Conservation (phyloP, 805 yeast species). For the Starmerella gropengiesseri region DNA sequence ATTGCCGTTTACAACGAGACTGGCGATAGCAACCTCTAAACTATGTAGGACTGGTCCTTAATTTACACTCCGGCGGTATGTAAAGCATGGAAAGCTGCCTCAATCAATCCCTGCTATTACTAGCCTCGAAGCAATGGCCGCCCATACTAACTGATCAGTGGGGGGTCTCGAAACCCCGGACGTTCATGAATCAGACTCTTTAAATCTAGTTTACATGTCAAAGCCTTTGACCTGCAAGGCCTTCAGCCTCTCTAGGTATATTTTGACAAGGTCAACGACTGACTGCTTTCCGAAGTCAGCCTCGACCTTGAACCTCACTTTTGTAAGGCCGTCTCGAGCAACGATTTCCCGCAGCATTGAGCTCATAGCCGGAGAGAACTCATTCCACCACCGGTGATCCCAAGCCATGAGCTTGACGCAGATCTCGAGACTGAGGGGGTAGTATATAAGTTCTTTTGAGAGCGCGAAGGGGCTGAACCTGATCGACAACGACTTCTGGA, state of each 20-base stretch:
- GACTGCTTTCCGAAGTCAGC: constrained; percentile 29
- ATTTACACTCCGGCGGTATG: background rate
- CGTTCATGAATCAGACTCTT: too few relatives aligned
- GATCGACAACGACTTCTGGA: constrained; percentile 53
- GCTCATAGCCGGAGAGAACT: constrained; percentile 65
- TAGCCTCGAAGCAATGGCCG: too few relatives aligned
- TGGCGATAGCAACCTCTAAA: constrained; percentile 24
- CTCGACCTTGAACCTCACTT: constrained; percentile 40
- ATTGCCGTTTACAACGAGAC: constrained; percentile 43
- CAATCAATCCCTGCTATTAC: too few relatives aligned
- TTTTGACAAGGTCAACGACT: constrained; percentile 26
- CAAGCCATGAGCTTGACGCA: constrained; percentile 80
- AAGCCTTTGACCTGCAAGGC: constrained; percentile 23
- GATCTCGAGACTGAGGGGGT: constrained; percentile 48
- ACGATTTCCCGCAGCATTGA: constrained; percentile 49
- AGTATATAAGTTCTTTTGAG: constrained; percentile 50
- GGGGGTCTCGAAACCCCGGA: too few relatives aligned
- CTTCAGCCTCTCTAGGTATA: constrained; percentile 22
- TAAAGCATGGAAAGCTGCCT: too few relatives aligned
- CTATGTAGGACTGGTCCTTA: too few relatives aligned
- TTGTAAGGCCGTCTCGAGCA: constrained; percentile 66
- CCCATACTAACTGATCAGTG: too few relatives aligned
- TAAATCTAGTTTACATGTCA: constrained; percentile 17
- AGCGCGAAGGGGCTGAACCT: constrained; percentile 77
- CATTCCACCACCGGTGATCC: constrained; percentile 96